phyloP scores from a whole-genome alignment of 2,329 filamentous ascomycete genomes.

The Claviceps lovelessii region DNA sequence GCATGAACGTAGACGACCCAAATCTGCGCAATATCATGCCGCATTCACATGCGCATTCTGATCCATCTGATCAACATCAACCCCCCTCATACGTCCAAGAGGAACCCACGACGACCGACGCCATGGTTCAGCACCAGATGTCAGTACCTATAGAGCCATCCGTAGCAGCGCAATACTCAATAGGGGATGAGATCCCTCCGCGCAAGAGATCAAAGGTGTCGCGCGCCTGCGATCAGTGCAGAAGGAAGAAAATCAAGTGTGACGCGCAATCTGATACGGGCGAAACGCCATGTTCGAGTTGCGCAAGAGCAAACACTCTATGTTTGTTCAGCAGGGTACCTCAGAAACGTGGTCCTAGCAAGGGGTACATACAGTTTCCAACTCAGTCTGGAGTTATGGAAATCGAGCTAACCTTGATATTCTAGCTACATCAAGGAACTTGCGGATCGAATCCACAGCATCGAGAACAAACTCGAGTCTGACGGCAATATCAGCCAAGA shows the following conservation, averaged over 20 bases:
- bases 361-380: conserved; percentile 42
- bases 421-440: conserved; percentile 78
- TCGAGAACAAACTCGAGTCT: conserved; percentile 61
- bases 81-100: conserved; percentile 24
- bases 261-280: conserved; percentile 64
- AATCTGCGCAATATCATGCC: conserved; percentile 29
- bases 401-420: conserved; percentile 4
- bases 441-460: conserved; percentile 66
- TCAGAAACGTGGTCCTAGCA: conserved; percentile 78
- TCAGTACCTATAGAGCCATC: conserved; percentile 22
- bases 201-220: conserved; percentile 77
- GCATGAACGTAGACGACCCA: conserved; percentile 28
- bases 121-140: conserved; percentile 23
- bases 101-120: conserved; percentile 19
- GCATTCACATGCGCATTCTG: conserved; percentile 28
- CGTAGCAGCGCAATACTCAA: conserved; percentile 23
- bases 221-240: conserved; percentile 76
- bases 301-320: conserved; percentile 56
- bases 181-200: conserved; percentile 47
- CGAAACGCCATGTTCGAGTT: conserved; percentile 66
- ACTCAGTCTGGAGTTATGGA: background rate
- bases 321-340: conserved; percentile 80
- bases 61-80: conserved; percentile 21
- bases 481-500: conserved; percentile 30
- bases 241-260: conserved; percentile 81